Base-by-base conservation (phyloP, 306 rosid genomes). In the Corylus avellana region DNA sequence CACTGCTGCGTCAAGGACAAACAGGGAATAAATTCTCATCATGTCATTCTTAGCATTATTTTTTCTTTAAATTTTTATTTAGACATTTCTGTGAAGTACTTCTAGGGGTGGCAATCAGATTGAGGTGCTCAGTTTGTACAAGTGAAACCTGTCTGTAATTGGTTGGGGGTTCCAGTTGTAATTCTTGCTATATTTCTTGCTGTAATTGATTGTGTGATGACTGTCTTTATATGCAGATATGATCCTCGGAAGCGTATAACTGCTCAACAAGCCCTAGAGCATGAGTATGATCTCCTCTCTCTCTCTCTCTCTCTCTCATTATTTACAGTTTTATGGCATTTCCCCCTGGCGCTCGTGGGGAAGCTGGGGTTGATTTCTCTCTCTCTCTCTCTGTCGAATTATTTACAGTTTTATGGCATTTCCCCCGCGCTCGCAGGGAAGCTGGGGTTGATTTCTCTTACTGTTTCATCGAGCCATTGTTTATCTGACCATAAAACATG, bases 241-340 rank as follows among this genome's bases (percentile, higher is more conserved):
- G 98, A 94, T 92, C 98, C 98, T 79, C 91, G 90, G 75, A 94
- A 89, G 84, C 97, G 98, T 57, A 79, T 94, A 76, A 92, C 97
- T 57, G 97, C 97, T 25, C 90, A 95, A 70, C 97, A 94, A 83
- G 98, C 98, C 55, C 78, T 94, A 86, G 98, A 94, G 75, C 98
- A 94, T 46, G 98, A 94, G 98, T 94, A 90, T 69, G 91, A 70
- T 71, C 77, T 13, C 35, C 70, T 72, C 80, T 63, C 25, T 27
- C 20, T 75, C 70, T 71, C 70, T 70, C 20, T 64, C 12, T 64
- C 59, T 12, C 49, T 13, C 55, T 48, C 39, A 80, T 77, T 14
- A 78, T 69, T 42, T 61, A 27, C 42, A 4, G 20, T 27, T 61
- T 4, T 27, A 58, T 14, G 16, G 37, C 27, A 25, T 12, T 1